A percentile compares a stretch with the other conserved stretches of the same genome.
phyloP scores from a whole-genome alignment of 768 basidiomycete species.

The Leucocoprinus birnbaumii region DNA sequence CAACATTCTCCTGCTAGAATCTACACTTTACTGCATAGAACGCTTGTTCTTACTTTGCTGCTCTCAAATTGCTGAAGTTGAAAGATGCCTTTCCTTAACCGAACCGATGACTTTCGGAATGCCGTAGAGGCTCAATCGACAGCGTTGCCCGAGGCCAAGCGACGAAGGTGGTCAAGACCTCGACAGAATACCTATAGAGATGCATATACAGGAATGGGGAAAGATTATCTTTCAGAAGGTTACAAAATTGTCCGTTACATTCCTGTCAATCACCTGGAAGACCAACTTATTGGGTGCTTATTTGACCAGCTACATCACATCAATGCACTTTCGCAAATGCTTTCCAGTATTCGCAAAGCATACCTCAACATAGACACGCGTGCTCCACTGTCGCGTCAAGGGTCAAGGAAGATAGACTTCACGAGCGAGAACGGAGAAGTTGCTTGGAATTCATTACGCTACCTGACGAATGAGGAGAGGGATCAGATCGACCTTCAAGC shows the following conservation, averaged over 20 bases:
- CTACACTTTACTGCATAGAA: neutral
- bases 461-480: slow-evolving; percentile 86
- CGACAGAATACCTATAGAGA: slow-evolving; percentile 32
- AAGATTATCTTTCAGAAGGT: slow-evolving; percentile 73
- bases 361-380: slow-evolving; percentile 82
- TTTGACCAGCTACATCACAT: slow-evolving; percentile 66
- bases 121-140: slow-evolving; percentile 45
- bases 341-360: slow-evolving; percentile 74
- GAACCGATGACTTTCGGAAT: slow-evolving; percentile 61
- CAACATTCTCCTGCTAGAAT: slow-evolving; percentile 5
- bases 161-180: slow-evolving; percentile 36
- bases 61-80: neutral
- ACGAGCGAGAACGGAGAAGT: slow-evolving; percentile 29
- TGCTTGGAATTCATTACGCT: slow-evolving; percentile 61
- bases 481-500: slow-evolving; percentile 96
- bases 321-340: slow-evolving; percentile 64
- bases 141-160: slow-evolving; percentile 41
- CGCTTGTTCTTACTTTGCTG: neutral
- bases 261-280: neutral
- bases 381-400: slow-evolving; percentile 49
- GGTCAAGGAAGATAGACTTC: slow-evolving; percentile 55
- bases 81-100: slow-evolving; percentile 58
- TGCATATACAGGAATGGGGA: slow-evolving; percentile 42
- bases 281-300: neutral
- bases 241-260: slow-evolving; percentile 54